These are phyloP conservation scores for Pythium myriotylum DNA, from an alignment of 352 stramenopile species.

Conservation along the genomic window DNA sequence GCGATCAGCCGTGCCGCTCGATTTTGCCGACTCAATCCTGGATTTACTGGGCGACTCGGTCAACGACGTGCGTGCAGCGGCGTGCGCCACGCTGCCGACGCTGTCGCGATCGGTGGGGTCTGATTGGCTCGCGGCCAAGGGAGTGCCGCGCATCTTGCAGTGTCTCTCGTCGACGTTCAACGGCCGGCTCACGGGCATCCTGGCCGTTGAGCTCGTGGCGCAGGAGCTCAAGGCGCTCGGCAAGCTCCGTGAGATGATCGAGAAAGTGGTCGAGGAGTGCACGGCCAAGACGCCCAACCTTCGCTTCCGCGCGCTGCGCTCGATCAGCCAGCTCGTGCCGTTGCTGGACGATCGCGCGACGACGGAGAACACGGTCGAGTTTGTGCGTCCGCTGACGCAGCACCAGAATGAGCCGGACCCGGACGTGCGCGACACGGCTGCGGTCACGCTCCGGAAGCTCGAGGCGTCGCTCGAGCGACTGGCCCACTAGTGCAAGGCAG, in stretches of 20 bases:
- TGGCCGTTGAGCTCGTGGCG: constrained; percentile 69
- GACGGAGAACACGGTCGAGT: constrained; percentile 74
- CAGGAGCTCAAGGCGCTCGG: constrained; percentile 63
- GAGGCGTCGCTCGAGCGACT: constrained; percentile 36
- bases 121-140: constrained; percentile 79
- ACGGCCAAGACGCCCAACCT: constrained; percentile 81
- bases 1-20: constrained; percentile 49
- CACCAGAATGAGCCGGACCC: constrained; percentile 67
- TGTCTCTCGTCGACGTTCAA: constrained; percentile 81
- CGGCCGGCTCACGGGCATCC: constrained; percentile 63
- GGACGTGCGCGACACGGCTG: constrained; percentile 76
- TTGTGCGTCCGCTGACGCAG: constrained; percentile 64
- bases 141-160: constrained; percentile 53
- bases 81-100: constrained; percentile 63
- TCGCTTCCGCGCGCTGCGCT: constrained; percentile 78
- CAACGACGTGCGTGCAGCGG: constrained; percentile 68
- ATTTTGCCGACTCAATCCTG: constrained; percentile 77
- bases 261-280: constrained; percentile 73
- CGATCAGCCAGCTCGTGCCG: constrained; percentile 63
- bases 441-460: constrained; percentile 54
- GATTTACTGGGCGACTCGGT: constrained; percentile 69
- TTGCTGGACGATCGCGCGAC: constrained; percentile 66
- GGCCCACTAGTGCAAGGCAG: constrained; percentile 2
- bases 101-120: constrained; percentile 71
- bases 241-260: constrained; percentile 68